Evolutionary conservation across 768 basidiomycete genomes (phyloP), one percentile per base, ranked within the genome.

Genomic region (Mycena indigotica): DNA sequence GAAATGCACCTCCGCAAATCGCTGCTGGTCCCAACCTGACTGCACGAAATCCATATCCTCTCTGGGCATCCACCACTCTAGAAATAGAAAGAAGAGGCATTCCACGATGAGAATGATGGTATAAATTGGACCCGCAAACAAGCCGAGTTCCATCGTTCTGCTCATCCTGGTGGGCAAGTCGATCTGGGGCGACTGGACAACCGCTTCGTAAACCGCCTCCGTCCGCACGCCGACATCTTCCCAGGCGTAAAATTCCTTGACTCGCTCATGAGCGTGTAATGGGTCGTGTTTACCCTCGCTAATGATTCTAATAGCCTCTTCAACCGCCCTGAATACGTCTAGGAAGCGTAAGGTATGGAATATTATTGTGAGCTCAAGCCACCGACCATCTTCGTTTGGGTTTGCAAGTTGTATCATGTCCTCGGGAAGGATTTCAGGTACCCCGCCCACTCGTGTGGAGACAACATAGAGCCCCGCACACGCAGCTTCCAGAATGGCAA

Each of bases 361-460:
- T n/a, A n/a, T n/a, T n/a, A n/a, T n/a, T n/a, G n/a, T n/a, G n/a
- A n/a, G n/a, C n/a, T n/a, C 30, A 35, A 50, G 32, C 15, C 1
- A 72, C 84, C 28, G 51, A 95, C 96, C 96, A 63, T 97, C 93
- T 72, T 93, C 94, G 39, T 98, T 91, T 0, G 96, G 94, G 54
- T 87, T 84, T 0, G 95, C 93, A 67, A 98, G 97, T 50, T 91
- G 93, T 57, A 98, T 94, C 91, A 98, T 91, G 64, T 96, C 93
- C 56, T 86, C 77, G 0, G 97, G 97, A 15, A 99, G 75, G 53
- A 98, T 90, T 71, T 98, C 97, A 0, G 96, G 93, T 0, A 98
- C 92, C 1, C 97, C 97, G 0, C 97, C 97, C 0, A 98, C 96
- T 41, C 87, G 85, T 0, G 97, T 98, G 39, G 88, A 88, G 49